These are phyloP conservation scores for Gaeumannomyces sp. DNA, from an alignment of 2,329 filamentous ascomycete genomes.

Conservation along the genomic window DNA sequence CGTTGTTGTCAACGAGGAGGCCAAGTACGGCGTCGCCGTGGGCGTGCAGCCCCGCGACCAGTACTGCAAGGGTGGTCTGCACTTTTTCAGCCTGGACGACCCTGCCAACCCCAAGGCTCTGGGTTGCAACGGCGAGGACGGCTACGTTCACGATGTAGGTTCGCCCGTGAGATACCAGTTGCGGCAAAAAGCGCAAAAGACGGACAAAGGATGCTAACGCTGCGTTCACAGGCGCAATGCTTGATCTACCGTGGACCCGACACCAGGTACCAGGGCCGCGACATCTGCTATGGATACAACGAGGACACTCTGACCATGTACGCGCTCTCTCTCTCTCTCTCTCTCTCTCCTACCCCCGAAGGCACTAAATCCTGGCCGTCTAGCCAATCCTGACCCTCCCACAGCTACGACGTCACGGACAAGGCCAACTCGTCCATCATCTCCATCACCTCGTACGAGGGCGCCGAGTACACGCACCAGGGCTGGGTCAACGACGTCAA, in stretches of 20 bases:
- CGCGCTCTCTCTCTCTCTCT: no score
- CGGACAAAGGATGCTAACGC: neutral
- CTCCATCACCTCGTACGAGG: constrained; percentile 48
- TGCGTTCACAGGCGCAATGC: constrained; percentile 45
- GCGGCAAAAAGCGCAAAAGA: no score
- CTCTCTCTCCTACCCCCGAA: neutral
- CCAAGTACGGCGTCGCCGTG: constrained; percentile 40
- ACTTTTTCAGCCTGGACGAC: constrained; percentile 52
- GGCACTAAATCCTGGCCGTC: no score
- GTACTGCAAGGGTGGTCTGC: constrained; percentile 26
- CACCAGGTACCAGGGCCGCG: constrained; percentile 36
- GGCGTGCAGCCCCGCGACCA: constrained; percentile 30
- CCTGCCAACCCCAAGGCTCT: constrained; percentile 45
- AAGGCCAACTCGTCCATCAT: constrained; percentile 40
- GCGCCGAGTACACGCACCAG: constrained; percentile 52
- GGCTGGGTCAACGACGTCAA: constrained; percentile 42
- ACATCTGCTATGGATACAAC: constrained; percentile 54
- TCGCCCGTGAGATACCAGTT: no score
- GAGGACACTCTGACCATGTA: constrained; percentile 45
- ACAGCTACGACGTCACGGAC: constrained; percentile 36
- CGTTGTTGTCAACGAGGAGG: constrained; percentile 8
- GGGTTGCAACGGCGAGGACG: constrained; percentile 49
- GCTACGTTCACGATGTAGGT: constrained; percentile 54
- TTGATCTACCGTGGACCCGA: constrained; percentile 47
- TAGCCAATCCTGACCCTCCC: constrained; percentile 25